Evolutionary conservation across 2,329 filamentous ascomycete genomes (phyloP).

Genomic region (Ophiostoma perfectum): DNA sequence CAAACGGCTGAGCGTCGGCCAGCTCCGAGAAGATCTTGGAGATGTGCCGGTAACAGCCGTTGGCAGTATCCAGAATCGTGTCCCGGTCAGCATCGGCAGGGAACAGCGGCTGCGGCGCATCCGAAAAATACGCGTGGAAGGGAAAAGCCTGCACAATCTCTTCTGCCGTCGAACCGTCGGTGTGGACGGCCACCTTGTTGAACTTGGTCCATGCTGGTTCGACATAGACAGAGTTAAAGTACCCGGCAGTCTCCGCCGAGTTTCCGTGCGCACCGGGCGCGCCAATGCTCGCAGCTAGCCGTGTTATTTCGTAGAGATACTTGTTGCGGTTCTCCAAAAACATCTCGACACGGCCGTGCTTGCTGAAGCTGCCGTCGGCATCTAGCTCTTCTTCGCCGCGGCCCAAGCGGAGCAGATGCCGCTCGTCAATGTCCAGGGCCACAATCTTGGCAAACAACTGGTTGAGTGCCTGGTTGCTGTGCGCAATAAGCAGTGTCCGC

Average conservation of each 20-base stretch:
- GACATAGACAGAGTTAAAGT: conserved; percentile 91
- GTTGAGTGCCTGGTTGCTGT: conserved; percentile 96
- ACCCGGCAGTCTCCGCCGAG: conserved; percentile 93
- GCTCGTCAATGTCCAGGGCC: conserved; percentile 90
- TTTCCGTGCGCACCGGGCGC: conserved; percentile 92
- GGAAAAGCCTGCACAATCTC: conserved; percentile 73
- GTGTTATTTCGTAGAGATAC: conserved; percentile 77
- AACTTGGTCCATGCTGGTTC: conserved; percentile 85
- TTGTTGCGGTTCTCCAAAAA: conserved; percentile 82
- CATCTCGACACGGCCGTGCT: conserved; percentile 88
- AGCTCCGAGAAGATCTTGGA: conserved; percentile 86
- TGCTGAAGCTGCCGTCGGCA: conserved; percentile 82
- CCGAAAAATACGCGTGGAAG: conserved; percentile 80
- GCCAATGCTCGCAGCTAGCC: conserved; percentile 75
- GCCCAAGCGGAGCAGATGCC: conserved; percentile 84
- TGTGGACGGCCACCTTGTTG: conserved; percentile 51
- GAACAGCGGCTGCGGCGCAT: conserved; percentile 83
- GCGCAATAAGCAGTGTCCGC: conserved; percentile 84
- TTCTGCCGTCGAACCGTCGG: conserved; percentile 36
- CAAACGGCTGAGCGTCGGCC: conserved; percentile 89
- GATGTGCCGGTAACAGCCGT: conserved; percentile 84
- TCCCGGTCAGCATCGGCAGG: conserved; percentile 59
- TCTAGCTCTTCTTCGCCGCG: conserved; percentile 93
- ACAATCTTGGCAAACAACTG: conserved; percentile 97
- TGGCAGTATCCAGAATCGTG: conserved; percentile 65